Conservation (phyloP, 768 basidiomycete species). For the Termitomyces sp. region DNA sequence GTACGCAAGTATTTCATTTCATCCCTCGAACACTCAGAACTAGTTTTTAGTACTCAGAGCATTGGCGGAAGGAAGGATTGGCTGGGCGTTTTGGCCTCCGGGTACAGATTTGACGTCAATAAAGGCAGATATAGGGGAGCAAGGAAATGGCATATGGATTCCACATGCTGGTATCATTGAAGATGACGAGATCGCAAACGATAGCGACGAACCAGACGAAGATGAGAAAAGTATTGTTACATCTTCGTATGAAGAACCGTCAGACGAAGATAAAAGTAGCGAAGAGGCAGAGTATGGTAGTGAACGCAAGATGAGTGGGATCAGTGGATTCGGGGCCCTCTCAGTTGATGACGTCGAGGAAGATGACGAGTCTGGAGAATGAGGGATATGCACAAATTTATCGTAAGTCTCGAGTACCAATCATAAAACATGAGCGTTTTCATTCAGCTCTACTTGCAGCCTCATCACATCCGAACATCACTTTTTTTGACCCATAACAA, state of each 20-base stretch:
- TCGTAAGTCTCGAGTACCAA: background rate
- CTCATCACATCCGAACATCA: no score
- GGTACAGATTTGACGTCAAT: constrained; percentile 25
- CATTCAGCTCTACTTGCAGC: no score
- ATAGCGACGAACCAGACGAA: constrained; percentile 25
- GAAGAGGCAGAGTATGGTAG: constrained; percentile 15
- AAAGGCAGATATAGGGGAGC: constrained; percentile 17
- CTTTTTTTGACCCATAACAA: background rate
- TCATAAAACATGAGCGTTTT: no score
- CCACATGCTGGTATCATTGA: constrained; percentile 27
- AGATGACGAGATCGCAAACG: constrained; percentile 18
- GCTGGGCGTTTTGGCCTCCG: constrained; percentile 87
- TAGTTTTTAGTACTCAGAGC: constrained; percentile 59
- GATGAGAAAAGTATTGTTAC: constrained; percentile 15
- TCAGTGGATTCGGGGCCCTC: constrained; percentile 38
- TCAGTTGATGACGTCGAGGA: constrained; percentile 25
- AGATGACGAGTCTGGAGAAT: constrained; percentile 10
- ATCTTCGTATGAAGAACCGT: constrained; percentile 15
- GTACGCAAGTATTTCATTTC: constrained; percentile 41
- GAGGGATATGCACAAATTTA: background rate
- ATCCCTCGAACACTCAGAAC: background rate
- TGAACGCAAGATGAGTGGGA: constrained; percentile 19
- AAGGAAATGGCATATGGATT: constrained; percentile 56
- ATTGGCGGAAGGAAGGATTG: constrained; percentile 76
- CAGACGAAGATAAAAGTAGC: constrained; percentile 12